Percentiles rank a stretch among this genome's conserved stretches.
Conservation (phyloP, 2,329 filamentous ascomycete species). For the Penicillium palitans region DNA sequence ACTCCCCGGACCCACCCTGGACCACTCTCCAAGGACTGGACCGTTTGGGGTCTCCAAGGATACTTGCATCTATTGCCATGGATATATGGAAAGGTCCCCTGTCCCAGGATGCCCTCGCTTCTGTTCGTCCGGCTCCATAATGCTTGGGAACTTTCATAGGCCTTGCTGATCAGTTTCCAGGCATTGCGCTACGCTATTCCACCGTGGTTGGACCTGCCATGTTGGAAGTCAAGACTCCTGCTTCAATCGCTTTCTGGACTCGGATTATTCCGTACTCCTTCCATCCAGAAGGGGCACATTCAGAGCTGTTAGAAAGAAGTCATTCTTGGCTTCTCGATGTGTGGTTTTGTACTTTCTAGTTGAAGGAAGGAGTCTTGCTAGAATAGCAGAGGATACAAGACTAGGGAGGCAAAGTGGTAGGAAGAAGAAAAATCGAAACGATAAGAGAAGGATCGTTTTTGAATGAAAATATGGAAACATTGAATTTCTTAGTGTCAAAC, state of each 20-base stretch:
- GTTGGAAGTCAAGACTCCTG: background rate
- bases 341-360: background rate
- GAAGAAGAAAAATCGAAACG: background rate
- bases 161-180: background rate
- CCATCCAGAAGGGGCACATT: background rate
- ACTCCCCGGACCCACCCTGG: background rate
- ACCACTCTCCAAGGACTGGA: background rate
- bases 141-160: background rate
- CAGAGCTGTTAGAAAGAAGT: background rate
- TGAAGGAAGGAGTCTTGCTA: background rate
- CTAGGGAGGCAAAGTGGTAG: background rate
- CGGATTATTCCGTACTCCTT: background rate
- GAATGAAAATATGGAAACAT: background rate
- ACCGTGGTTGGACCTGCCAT: background rate
- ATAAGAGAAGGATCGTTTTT: conserved; percentile 1
- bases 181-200: background rate
- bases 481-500: background rate
- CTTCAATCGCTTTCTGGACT: background rate
- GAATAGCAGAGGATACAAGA: background rate
- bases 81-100: background rate
- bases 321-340: background rate
- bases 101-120: background rate
- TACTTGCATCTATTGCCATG: background rate
- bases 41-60: background rate
- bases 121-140: background rate